These are phyloP conservation scores for Obba rivulosa DNA, from an alignment of 768 basidiomycete genomes.

Conservation along the genomic window DNA sequence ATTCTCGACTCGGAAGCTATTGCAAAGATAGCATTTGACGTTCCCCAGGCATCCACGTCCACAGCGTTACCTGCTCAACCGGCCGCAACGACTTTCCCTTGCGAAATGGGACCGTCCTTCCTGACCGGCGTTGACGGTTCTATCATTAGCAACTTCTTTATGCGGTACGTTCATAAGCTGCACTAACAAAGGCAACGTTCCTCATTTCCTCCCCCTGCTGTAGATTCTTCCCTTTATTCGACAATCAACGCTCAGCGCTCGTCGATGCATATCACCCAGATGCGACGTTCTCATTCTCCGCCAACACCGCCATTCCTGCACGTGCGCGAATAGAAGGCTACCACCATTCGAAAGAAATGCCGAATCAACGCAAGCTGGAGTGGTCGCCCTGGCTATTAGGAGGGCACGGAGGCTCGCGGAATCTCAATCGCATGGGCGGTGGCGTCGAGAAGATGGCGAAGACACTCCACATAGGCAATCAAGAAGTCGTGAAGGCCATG, in stretches of 20 bases:
- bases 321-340: slow-evolving; percentile 73
- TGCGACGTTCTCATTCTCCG: slow-evolving; percentile 89
- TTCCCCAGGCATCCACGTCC: slow-evolving; percentile 48
- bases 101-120: slow-evolving; percentile 66
- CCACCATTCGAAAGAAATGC: slow-evolving; percentile 57
- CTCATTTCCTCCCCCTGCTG: not conserved
- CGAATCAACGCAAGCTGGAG: slow-evolving; percentile 77
- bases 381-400: slow-evolving; percentile 68
- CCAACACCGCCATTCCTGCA: slow-evolving; percentile 75
- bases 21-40: slow-evolving; percentile 74
- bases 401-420: slow-evolving; percentile 63
- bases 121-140: slow-evolving; percentile 67
- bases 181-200: not conserved
- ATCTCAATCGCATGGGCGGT: slow-evolving; percentile 60
- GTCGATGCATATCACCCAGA: slow-evolving; percentile 71
- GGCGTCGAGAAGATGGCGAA: slow-evolving; percentile 56
- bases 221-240: slow-evolving; percentile 85
- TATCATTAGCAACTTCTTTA: slow-evolving; percentile 72
- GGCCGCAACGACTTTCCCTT: slow-evolving; percentile 71
- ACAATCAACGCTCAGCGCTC: slow-evolving; percentile 64
- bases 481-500: slow-evolving; percentile 57
- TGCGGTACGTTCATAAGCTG: slow-evolving; percentile 45
- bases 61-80: slow-evolving; percentile 34
- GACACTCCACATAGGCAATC: slow-evolving; percentile 69
- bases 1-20: slow-evolving; percentile 84